These are phyloP conservation scores for Fomitiporia mediterranea DNA, from an alignment of 1,284 basidiomycete genomes.

Conservation along the genomic window DNA sequence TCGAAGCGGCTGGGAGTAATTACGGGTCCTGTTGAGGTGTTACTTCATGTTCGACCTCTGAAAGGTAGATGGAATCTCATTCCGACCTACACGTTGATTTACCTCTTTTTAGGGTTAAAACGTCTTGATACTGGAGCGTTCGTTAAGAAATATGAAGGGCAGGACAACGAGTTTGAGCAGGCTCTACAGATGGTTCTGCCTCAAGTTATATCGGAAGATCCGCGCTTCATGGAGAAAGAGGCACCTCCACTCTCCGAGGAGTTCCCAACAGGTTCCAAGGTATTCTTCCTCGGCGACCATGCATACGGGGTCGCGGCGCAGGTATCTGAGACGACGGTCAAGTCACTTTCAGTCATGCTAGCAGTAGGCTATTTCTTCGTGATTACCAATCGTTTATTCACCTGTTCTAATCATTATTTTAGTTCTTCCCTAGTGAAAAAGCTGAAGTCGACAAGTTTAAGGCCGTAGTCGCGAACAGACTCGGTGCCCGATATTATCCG, in stretches of 20 bases:
- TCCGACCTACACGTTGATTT: not conserved
- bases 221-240: conserved; percentile 78
- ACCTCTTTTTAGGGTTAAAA: conserved; percentile 61
- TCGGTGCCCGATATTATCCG: conserved; percentile 62
- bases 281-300: conserved; percentile 93
- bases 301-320: conserved; percentile 95
- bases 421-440: conserved; percentile 85
- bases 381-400: not conserved
- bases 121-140: conserved; percentile 86
- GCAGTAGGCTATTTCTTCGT: conserved; percentile 50
- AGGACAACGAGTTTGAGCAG: conserved; percentile 79
- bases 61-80: conserved; percentile 57
- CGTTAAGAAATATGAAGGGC: conserved; percentile 89
- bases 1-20: conserved; percentile 89
- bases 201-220: conserved; percentile 81
- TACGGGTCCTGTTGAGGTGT: conserved; percentile 74
- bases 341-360: conserved; percentile 70
- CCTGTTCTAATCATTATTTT: conserved; percentile 7
- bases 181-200: conserved; percentile 82
- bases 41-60: conserved; percentile 81
- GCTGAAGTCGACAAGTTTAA: conserved; percentile 78
- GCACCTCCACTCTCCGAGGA: conserved; percentile 84
- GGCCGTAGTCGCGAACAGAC: conserved; percentile 52
- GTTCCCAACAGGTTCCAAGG: conserved; percentile 85
- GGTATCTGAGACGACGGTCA: conserved; percentile 67